Evolutionary conservation across 768 basidiomycete genomes (phyloP).

Genomic region (Termitomyces sp.): DNA sequence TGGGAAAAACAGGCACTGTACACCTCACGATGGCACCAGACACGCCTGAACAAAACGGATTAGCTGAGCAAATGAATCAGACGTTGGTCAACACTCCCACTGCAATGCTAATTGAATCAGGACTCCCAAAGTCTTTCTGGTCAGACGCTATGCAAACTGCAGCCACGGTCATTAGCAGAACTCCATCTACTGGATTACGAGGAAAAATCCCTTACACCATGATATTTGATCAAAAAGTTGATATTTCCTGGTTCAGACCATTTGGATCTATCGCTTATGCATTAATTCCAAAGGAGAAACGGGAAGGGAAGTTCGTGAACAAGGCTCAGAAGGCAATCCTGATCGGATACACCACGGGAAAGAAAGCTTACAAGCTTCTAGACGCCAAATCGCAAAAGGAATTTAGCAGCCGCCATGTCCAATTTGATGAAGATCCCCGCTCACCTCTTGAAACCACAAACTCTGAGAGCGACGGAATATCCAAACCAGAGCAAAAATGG

Average conservation of each 20-base stretch:
- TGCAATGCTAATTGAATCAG: not conserved
- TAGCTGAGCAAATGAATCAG: no score
- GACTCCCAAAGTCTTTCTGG: no score
- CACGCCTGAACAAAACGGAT: not conserved
- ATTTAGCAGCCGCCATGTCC: not conserved
- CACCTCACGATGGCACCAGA: not conserved
- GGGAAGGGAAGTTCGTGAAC: not conserved
- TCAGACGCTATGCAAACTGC: not conserved
- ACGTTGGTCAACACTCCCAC: no score
- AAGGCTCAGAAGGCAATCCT: not conserved
- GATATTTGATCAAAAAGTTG: not conserved
- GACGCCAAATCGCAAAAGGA: not conserved
- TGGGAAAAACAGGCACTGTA: not conserved
- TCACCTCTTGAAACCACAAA: not conserved
- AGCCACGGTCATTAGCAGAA: not conserved
- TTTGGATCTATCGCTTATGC: not conserved
- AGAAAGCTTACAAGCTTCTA: not conserved
- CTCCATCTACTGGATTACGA: no score
- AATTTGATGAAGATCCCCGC: not conserved
- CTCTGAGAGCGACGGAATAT: no score
- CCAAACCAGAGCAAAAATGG: not conserved
- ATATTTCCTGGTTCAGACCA: not conserved
- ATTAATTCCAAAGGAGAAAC: not conserved
- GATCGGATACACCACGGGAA: not conserved
- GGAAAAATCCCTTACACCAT: not conserved